These are phyloP conservation scores for Globisporangium irregulare DNA, from an alignment of 352 stramenopile genomes.

Conservation along the genomic window DNA sequence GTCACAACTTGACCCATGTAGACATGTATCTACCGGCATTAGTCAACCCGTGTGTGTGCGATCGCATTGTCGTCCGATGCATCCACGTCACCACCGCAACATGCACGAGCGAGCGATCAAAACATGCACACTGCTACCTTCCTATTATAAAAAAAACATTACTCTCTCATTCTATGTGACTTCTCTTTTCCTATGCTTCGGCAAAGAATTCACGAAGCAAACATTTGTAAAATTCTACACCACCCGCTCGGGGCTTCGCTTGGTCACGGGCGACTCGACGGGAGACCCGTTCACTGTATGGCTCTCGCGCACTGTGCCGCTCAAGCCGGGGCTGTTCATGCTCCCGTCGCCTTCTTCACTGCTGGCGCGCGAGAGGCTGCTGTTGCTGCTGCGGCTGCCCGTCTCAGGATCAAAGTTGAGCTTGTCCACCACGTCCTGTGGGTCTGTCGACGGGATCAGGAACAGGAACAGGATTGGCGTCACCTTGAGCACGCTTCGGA, in stretches of 20 bases:
- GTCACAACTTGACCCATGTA: background rate
- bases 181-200: background rate
- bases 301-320: slow-evolving; percentile 39
- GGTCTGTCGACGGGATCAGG: slow-evolving; percentile 71
- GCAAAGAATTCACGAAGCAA: background rate
- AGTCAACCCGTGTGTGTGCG: no score
- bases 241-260: slow-evolving; percentile 6
- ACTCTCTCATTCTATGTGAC: background rate
- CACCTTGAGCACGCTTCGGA: slow-evolving; percentile 91
- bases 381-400: slow-evolving; percentile 15
- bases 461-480: slow-evolving; percentile 90
- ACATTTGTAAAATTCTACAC: slow-evolving; percentile 11
- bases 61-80: background rate
- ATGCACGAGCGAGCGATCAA: background rate
- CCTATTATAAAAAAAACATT: background rate
- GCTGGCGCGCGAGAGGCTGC: slow-evolving; percentile 21
- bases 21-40: no score
- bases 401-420: slow-evolving; percentile 46
- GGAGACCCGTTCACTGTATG: slow-evolving; percentile 38
- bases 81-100: background rate
- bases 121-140: background rate
- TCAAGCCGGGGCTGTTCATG: slow-evolving; percentile 14
- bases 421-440: slow-evolving; percentile 72
- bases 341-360: slow-evolving; percentile 27
- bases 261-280: slow-evolving; percentile 14